Conservation (phyloP, 805 yeast species). For the Candida adriatica region DNA sequence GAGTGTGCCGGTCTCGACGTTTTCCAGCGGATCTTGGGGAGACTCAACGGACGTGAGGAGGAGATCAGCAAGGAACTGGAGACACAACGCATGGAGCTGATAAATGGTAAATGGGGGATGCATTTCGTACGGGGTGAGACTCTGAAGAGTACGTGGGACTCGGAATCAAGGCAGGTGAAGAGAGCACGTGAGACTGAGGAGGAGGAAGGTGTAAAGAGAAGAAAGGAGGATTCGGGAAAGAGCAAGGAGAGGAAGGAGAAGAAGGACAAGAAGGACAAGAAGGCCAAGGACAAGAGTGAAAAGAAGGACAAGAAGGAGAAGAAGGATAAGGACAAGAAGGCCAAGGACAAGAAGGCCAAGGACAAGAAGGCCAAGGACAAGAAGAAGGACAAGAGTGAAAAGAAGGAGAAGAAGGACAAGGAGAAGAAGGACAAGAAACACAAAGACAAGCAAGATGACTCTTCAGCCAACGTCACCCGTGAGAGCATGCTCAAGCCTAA, state of each 20-base stretch:
- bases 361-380: slow-evolving; percentile 23
- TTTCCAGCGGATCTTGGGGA: slow-evolving; percentile 83
- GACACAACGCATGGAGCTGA: slow-evolving; percentile 57
- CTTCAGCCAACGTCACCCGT: slow-evolving; percentile 29
- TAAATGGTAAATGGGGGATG: slow-evolving; percentile 87
- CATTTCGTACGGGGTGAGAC: slow-evolving; percentile 82
- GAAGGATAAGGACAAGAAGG: slow-evolving; percentile 22
- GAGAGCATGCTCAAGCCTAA: slow-evolving; percentile 37
- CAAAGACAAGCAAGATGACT: slow-evolving; percentile 24
- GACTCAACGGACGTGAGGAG: slow-evolving; percentile 81
- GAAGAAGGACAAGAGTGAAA: slow-evolving; percentile 22
- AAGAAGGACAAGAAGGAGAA: slow-evolving; percentile 23
- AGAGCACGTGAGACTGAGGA: slow-evolving; percentile 3
- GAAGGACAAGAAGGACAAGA: slow-evolving; percentile 16
- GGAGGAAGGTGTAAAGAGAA: slow-evolving; percentile 20
- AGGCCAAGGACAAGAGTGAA: slow-evolving; percentile 22
- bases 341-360: slow-evolving; percentile 21
- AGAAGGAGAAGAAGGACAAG: slow-evolving; percentile 26
- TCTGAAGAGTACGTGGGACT: slow-evolving; percentile 77
- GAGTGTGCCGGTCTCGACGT: slow-evolving; percentile 90
- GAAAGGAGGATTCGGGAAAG: slow-evolving; percentile 25
- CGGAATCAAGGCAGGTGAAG: slow-evolving; percentile 37
- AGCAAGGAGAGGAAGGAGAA: slow-evolving; percentile 14
- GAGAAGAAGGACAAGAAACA: slow-evolving; percentile 25
- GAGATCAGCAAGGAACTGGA: slow-evolving; percentile 59